These are phyloP conservation scores for Rutstroemia sp. DNA, from an alignment of 2,329 filamentous ascomycete species.

Conservation along the genomic window DNA sequence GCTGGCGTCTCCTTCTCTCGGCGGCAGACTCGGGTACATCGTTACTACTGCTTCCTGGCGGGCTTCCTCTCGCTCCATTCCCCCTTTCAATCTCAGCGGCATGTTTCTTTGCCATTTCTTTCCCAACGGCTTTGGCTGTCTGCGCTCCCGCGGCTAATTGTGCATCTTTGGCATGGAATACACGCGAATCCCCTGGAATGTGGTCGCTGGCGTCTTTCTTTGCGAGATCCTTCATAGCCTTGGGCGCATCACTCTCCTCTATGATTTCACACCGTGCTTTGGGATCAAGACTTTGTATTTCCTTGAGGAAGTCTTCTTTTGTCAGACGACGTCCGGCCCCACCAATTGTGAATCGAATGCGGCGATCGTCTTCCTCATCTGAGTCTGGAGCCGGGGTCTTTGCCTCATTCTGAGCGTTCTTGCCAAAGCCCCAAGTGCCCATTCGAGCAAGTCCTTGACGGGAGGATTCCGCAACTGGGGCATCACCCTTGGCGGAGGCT, in stretches of 20 bases:
- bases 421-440: constrained; percentile 26
- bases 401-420: constrained; percentile 10
- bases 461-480: constrained; percentile 5
- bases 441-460: constrained; percentile 23
- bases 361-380: constrained; percentile 58
- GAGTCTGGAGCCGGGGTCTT: constrained; percentile 28
- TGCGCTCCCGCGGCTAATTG: constrained; percentile 11
- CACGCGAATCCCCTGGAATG: constrained; percentile 17
- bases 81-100: constrained; percentile 11
- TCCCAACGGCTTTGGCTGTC: constrained; percentile 14
- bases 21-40: constrained; percentile 14
- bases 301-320: constrained; percentile 70
- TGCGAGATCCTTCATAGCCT: constrained; percentile 25
- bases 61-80: background rate
- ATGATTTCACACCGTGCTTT: constrained; percentile 40
- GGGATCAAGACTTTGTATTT: constrained; percentile 65
- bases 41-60: background rate
- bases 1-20: constrained; percentile 59
- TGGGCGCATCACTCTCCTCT: constrained; percentile 21
- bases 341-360: constrained; percentile 69
- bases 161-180: constrained; percentile 32
- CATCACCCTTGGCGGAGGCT: background rate
- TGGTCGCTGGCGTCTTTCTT: constrained; percentile 23
- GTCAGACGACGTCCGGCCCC: constrained; percentile 68
- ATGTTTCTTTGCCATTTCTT: constrained; percentile 15